Evolutionary conservation across 768 basidiomycete species (phyloP), one percentile per base, ranked within the genome.

Genomic region (Boletus tomentosulus): DNA sequence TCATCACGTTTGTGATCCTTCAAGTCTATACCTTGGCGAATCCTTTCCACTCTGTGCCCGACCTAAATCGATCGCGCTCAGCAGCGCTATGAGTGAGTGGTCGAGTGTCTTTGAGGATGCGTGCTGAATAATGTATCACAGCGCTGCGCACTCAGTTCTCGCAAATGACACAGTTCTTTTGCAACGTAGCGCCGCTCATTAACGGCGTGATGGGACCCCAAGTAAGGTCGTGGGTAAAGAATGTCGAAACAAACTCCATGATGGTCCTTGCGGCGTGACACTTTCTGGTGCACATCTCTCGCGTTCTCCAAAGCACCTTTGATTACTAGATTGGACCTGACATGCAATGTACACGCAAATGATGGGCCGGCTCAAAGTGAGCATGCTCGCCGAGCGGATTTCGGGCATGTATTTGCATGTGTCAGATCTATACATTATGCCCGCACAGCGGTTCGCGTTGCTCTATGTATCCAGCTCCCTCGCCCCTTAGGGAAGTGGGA

Each of bases 311-410:
- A 25, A 10, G 7, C 6, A 1, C 19, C 41, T 19, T 12, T 5
- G 11, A 25, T 34, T 35, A 22, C 35, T 31, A 50, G 58, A 62
- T 22, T 62, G 54, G 60, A 4, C 60, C 1, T 54, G 46, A 2
- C 60, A 59, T 43, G 57, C 57, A 6, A 62, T 62, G 61, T 62
- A 62, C 9, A 41, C 57, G 11, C 61, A 62, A 41, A 62, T 62
- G 61, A 62, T 62, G 57, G 52, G 54, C 19, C 61, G 60, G 16
- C 60, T 62, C 34, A 62, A 62, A 54, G 61, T 62, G 53, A 62
- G 60, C 50, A 62, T 62, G 61, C 61, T 62, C 6, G 52, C 57
- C 1, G 54, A 62, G 25, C 60, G 60, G 5, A 62, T 62, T 28
- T 58, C 60, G 15, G 25, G 15, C 13, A 62, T 57, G 8, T 62